Evolutionary conservation across 1,139 yeast genomes (phyloP).

Genomic region (Magnusiomyces suaveolens): DNA sequence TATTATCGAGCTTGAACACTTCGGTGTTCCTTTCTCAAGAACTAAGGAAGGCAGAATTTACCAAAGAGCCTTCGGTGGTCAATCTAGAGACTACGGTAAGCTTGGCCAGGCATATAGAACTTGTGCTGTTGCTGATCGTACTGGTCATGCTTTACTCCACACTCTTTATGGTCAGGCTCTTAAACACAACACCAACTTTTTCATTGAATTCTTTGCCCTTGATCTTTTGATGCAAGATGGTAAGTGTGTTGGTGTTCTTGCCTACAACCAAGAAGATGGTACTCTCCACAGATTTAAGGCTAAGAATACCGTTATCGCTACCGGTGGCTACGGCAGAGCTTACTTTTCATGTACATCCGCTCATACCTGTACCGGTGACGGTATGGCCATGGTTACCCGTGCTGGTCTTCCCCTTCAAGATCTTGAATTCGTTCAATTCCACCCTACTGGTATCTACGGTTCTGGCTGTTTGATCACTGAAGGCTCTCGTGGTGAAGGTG

Average conservation of each 20-base stretch:
- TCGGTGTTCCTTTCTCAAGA: slow-evolving; percentile 97
- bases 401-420: slow-evolving; percentile 98
- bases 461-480: slow-evolving; percentile 98
- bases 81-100: slow-evolving; percentile 87
- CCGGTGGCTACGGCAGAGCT: slow-evolving; percentile 98
- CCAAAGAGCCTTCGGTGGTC: slow-evolving; percentile 99
- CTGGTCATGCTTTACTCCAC: slow-evolving; percentile 95
- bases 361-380: slow-evolving; percentile 99
- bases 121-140: slow-evolving; percentile 98
- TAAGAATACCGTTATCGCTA: slow-evolving; percentile 91
- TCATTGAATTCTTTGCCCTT: slow-evolving; percentile 93
- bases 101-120: slow-evolving; percentile 99
- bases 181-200: slow-evolving; percentile 94
- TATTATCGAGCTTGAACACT: slow-evolving; percentile 93
- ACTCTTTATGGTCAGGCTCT: slow-evolving; percentile 93
- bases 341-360: slow-evolving; percentile 98
- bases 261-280: slow-evolving; percentile 98
- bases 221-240: slow-evolving; percentile 94
- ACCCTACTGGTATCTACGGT: slow-evolving; percentile 98
- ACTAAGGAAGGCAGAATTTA: slow-evolving; percentile 94
- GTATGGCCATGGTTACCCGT: slow-evolving; percentile 95
- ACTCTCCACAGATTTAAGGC: slow-evolving; percentile 96
- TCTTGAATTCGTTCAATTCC: slow-evolving; percentile 96
- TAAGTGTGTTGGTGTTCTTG: slow-evolving; percentile 92
- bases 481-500: slow-evolving; percentile 99